phyloP scores from a whole-genome alignment of 139 green algal genomes.

The Closterium sp. region DNA sequence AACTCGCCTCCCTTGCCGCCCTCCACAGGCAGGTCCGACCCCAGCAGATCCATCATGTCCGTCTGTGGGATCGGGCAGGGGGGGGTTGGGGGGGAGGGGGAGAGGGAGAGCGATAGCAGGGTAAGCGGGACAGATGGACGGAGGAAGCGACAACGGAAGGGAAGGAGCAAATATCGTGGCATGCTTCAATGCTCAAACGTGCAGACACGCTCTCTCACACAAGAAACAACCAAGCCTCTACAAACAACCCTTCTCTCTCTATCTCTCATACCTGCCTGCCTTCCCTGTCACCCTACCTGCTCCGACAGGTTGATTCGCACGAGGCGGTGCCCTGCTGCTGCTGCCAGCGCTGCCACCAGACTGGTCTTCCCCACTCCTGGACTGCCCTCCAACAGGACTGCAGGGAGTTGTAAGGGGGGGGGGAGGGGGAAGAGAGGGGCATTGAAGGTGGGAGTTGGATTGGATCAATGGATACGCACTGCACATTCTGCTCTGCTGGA shows the following conservation, averaged over 20 bases:
- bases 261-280: not conserved
- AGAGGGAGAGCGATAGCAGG: not conserved
- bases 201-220: not conserved
- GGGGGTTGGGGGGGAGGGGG: not conserved
- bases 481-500: no score
- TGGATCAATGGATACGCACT: no score
- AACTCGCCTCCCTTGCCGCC: conserved; percentile 84
- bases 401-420: conserved; percentile 1
- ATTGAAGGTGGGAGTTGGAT: not conserved
- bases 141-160: no score
- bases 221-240: not conserved
- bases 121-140: no score
- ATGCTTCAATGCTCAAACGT: not conserved
- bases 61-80: conserved; percentile 63
- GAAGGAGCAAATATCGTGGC: not conserved
- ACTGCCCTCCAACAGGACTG: conserved; percentile 91
- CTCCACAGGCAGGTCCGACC: conserved; percentile 85
- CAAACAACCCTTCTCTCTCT: not conserved
- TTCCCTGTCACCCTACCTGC: conserved; percentile 28
- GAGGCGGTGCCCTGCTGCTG: conserved; percentile 59
- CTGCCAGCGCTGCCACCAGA: conserved; percentile 82
- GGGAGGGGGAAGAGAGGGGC: not conserved
- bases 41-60: conserved; percentile 99
- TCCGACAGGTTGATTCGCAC: conserved; percentile 92
- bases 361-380: conserved; percentile 97